Evolutionary conservation across 352 stramenopile genomes (phyloP).

Genomic region (Phytophthora pisi): DNA sequence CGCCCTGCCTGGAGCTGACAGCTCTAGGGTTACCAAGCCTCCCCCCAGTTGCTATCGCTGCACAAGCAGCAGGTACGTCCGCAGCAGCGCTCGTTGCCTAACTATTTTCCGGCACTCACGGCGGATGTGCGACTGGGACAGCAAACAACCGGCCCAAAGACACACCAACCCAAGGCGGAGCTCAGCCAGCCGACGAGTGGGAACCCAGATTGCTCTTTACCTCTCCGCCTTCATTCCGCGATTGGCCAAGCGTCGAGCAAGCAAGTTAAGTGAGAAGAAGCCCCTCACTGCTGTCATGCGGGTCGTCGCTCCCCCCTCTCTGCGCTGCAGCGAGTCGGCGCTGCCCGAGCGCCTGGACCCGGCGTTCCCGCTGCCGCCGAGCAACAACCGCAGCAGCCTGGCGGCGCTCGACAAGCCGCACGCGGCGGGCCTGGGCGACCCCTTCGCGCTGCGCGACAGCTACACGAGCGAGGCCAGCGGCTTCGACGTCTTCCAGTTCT

Average conservation of each 20-base stretch:
- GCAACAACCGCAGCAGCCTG: slow-evolving; percentile 64
- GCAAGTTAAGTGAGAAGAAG: too few species aligned
- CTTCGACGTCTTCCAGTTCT: slow-evolving; percentile 68
- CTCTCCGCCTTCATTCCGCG: slow-evolving; percentile 21
- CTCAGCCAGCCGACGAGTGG: slow-evolving; percentile 7
- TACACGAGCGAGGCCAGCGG: slow-evolving; percentile 69
- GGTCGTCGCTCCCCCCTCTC: slow-evolving; percentile 31
- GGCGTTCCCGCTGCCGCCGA: slow-evolving; percentile 47
- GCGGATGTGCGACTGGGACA: neutral
- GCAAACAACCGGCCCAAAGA: neutral
- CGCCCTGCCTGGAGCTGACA: neutral
- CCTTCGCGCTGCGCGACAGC: slow-evolving; percentile 48
- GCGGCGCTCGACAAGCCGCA: slow-evolving; percentile 48
- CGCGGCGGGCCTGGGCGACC: slow-evolving; percentile 21
- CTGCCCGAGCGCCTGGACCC: slow-evolving; percentile 54
- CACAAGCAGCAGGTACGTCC: slow-evolving; percentile 22
- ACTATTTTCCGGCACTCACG: slow-evolving; percentile 23
- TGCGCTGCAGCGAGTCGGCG: slow-evolving; percentile 61
- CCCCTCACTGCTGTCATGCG: slow-evolving; percentile 15
- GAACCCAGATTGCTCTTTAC: slow-evolving; percentile 11
- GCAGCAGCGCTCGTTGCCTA: slow-evolving; percentile 20
- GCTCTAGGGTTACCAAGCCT: slow-evolving; percentile 11
- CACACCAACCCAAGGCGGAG: neutral
- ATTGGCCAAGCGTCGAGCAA: slow-evolving; percentile 10
- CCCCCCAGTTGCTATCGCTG: slow-evolving; percentile 28